Conservation (phyloP, 1,284 basidiomycete genomes). For the Rhodotorula glutinis region DNA sequence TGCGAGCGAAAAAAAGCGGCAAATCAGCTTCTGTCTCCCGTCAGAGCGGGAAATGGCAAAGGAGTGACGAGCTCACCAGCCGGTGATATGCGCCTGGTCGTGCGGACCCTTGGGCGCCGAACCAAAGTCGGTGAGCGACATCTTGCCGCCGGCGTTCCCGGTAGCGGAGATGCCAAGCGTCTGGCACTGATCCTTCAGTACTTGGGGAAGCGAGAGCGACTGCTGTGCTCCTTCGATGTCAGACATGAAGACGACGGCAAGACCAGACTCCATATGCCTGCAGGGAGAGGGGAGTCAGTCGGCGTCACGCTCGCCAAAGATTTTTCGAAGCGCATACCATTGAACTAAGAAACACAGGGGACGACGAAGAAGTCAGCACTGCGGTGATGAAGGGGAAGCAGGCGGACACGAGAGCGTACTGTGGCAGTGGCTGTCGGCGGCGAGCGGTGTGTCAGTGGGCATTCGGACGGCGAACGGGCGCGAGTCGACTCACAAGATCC, state of each 20-base stretch:
- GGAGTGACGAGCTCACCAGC: not conserved
- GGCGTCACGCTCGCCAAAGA: too few species aligned
- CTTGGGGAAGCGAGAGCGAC: slow-evolving; percentile 53
- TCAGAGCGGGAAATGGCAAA: too few species aligned
- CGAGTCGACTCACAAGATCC: slow-evolving; percentile 57
- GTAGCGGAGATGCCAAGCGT: slow-evolving; percentile 59
- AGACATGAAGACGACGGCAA: slow-evolving; percentile 70
- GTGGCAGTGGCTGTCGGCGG: slow-evolving; percentile 33
- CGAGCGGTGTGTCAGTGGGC: not conserved
- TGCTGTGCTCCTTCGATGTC: slow-evolving; percentile 65
- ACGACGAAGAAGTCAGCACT: too few species aligned
- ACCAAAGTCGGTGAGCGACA: slow-evolving; percentile 59
- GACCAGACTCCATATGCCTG: slow-evolving; percentile 44
- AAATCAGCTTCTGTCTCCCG: too few species aligned
- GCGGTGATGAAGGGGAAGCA: too few species aligned
- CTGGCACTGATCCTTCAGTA: slow-evolving; percentile 67
- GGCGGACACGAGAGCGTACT: slow-evolving; percentile 1
- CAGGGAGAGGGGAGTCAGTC: not conserved
- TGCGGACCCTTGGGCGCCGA: slow-evolving; percentile 53
- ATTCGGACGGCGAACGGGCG: too few species aligned
- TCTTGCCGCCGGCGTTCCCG: slow-evolving; percentile 75
- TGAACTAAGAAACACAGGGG: slow-evolving; percentile 2
- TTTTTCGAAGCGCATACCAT: too few species aligned
- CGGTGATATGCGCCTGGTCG: slow-evolving; percentile 24
- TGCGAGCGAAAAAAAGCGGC: not conserved